phyloP scores from a whole-genome alignment of 2,329 filamentous ascomycete species.

The Cucurbitaria berberidis region DNA sequence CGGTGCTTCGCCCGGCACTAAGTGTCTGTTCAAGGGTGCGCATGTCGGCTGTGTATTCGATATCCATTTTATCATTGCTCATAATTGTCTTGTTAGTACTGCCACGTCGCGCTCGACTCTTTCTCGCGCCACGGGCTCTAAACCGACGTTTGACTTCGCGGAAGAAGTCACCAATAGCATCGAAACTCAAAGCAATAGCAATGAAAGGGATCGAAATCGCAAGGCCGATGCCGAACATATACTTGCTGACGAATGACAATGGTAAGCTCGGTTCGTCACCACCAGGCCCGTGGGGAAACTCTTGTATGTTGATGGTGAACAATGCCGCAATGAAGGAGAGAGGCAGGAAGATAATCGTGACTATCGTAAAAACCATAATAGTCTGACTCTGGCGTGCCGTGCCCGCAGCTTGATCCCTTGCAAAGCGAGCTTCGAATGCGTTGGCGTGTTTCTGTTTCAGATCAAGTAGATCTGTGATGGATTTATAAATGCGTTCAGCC shows the following conservation, averaged over 20 bases:
- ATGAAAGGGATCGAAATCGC: constrained; percentile 60
- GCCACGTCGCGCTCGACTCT: neutral
- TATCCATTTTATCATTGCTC: constrained; percentile 18
- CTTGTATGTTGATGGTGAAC: constrained; percentile 61
- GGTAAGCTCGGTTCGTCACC: constrained; percentile 47
- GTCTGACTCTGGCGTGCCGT: constrained; percentile 64
- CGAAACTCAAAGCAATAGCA: constrained; percentile 54
- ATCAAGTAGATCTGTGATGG: constrained; percentile 67
- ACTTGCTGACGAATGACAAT: constrained; percentile 60
- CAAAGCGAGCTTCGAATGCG: constrained; percentile 68
- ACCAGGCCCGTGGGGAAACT: constrained; percentile 51
- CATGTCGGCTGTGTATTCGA: constrained; percentile 31
- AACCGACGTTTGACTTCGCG: constrained; percentile 31
- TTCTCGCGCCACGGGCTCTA: constrained; percentile 9
- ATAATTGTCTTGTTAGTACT: constrained; percentile 3
- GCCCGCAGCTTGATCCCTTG: constrained; percentile 65
- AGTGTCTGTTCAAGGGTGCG: constrained; percentile 36
- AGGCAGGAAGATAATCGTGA: constrained; percentile 64
- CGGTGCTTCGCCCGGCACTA: constrained; percentile 32
- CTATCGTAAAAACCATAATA: constrained; percentile 65
- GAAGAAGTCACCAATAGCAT: constrained; percentile 47
- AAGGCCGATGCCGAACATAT: constrained; percentile 62
- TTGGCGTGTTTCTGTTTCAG: constrained; percentile 74
- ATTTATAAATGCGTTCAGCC: constrained; percentile 65
- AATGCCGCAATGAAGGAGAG: constrained; percentile 62